phyloP scores from a whole-genome alignment of 2,329 filamentous ascomycete genomes.

The Alternaria arbusti region DNA sequence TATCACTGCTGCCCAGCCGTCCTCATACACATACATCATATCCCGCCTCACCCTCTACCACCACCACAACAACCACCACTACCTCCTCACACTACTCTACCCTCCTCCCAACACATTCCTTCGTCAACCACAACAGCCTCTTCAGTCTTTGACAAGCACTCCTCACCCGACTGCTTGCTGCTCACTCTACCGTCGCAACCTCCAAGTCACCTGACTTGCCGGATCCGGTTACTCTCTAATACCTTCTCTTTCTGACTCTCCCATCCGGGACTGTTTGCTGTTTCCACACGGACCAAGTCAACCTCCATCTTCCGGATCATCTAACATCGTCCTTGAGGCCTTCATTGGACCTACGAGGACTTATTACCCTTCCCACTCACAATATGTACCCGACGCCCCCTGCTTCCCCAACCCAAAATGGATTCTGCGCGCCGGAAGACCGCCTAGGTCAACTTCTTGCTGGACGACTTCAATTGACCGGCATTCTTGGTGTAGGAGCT shows the following conservation, averaged over 20 bases:
- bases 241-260: slow-evolving; percentile 14
- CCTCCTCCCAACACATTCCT: slow-evolving; percentile 30
- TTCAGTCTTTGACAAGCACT: slow-evolving; percentile 19
- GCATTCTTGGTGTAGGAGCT: slow-evolving; percentile 88
- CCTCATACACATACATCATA: slow-evolving; percentile 47
- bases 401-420: slow-evolving; percentile 55
- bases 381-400: slow-evolving; percentile 60
- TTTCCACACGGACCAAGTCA: slow-evolving; percentile 10
- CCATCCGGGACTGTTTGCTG: slow-evolving; percentile 11
- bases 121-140: slow-evolving; percentile 22
- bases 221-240: slow-evolving; percentile 25
- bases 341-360: slow-evolving; percentile 51
- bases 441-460: slow-evolving; percentile 84
- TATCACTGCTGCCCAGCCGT: slow-evolving; percentile 47
- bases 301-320: slow-evolving; percentile 25
- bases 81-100: slow-evolving; percentile 16
- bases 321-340: slow-evolving; percentile 47
- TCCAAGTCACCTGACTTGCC: slow-evolving; percentile 30
- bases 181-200: slow-evolving; percentile 8
- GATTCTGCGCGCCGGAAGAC: slow-evolving; percentile 71
- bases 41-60: slow-evolving; percentile 40
- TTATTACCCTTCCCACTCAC: slow-evolving; percentile 21
- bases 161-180: slow-evolving; percentile 9
- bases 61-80: slow-evolving; percentile 10
- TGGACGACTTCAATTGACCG: slow-evolving; percentile 80